phyloP scores from a whole-genome alignment of 108 stramenopile species.

The Fragilaria radians region DNA sequence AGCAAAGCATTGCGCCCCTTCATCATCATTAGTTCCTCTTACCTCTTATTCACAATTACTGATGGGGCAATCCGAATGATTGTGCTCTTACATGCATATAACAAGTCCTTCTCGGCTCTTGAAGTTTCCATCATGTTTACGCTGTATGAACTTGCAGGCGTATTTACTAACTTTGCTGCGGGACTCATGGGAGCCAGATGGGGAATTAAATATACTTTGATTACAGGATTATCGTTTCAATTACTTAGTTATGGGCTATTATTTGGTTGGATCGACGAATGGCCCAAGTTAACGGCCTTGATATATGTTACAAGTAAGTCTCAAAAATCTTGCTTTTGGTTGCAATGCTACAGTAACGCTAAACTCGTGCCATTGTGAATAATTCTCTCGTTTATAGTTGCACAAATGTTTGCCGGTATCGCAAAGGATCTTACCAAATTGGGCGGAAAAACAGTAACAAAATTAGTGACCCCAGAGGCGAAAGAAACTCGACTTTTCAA shows the following conservation, averaged over 20 bases:
- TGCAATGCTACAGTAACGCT: too few relatives aligned
- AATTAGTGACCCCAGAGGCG: slow-evolving; percentile 90
- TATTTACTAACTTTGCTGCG: slow-evolving; percentile 90
- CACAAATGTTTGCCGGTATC: slow-evolving; percentile 91
- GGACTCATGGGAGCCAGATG: slow-evolving; percentile 81
- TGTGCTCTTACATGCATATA: slow-evolving; percentile 89
- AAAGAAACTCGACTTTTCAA: slow-evolving; percentile 80
- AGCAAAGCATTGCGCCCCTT: slow-evolving; percentile 73
- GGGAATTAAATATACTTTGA: slow-evolving; percentile 82
- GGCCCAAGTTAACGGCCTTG: slow-evolving; percentile 54
- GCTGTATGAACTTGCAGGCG: slow-evolving; percentile 90
- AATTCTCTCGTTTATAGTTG: too few relatives aligned
- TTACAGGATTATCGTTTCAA: slow-evolving; percentile 68
- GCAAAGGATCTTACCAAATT: slow-evolving; percentile 94
- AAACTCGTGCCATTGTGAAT: too few relatives aligned
- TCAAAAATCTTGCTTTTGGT: too few relatives aligned
- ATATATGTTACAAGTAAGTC: slow-evolving; percentile 66
- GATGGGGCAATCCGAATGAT: slow-evolving; percentile 95
- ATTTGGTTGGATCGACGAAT: slow-evolving; percentile 77
- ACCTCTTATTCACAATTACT: slow-evolving; percentile 90
- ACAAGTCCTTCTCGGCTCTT: slow-evolving; percentile 83
- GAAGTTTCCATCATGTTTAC: slow-evolving; percentile 92
- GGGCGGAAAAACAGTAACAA: slow-evolving; percentile 91
- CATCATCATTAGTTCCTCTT: slow-evolving; percentile 84
- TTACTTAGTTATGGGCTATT: slow-evolving; percentile 62